Base-by-base conservation (phyloP, 345 rosid species). In the Eutrema heterophyllum region DNA sequence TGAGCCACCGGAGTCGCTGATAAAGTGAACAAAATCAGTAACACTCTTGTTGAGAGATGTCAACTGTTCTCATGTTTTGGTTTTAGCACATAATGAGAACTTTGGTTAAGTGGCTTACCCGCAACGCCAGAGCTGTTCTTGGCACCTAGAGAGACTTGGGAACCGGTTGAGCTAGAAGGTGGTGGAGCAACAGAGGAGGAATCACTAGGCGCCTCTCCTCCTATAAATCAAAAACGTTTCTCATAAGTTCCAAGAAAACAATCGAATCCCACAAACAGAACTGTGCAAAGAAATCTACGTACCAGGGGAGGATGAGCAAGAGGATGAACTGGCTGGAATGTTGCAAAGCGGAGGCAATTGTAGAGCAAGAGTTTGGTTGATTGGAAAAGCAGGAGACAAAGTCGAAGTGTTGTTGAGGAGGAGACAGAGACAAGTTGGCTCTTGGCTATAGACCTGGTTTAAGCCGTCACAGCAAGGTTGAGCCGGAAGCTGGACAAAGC, bases 391-490 rank as follows among this genome's bases (percentile, higher is more conserved):
- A 71, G 77, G 68, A 21, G 77, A 43, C 21, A 86, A 41, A 60
- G 78, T 51, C 14, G 67, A 77, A 36, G 90, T 78, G 76, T 79
- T 79, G 60, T 84, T 87, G 68, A 91, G 86, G 58, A 93, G 68
- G 72, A 84, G 81, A 81, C 98, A 93, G 27, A 89, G 81, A 71
- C 98, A 91, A 1, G 52, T 72, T 0, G 92, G 93, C 50, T 84
- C 76, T 65, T 83, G 84, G 68, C 12, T 49, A 75, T 78, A 85
- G 59, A 89, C 77, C 4, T 74, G 92, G 73, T 67, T 73, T 73
- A 93, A 92, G 73, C 80, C 84, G 78, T 86, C 71, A 39, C 98
- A 88, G 81, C 98, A 93, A 4, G 84, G 52, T 66, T 77, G 79
- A 18, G 81, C 61, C 0, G 96, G 98, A 7, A 75, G 76, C 55